A percentile compares a stretch with the other conserved stretches of the same genome.
phyloP scores from a whole-genome alignment of 495 filamentous ascomycete genomes.

The Halenospora varia region DNA sequence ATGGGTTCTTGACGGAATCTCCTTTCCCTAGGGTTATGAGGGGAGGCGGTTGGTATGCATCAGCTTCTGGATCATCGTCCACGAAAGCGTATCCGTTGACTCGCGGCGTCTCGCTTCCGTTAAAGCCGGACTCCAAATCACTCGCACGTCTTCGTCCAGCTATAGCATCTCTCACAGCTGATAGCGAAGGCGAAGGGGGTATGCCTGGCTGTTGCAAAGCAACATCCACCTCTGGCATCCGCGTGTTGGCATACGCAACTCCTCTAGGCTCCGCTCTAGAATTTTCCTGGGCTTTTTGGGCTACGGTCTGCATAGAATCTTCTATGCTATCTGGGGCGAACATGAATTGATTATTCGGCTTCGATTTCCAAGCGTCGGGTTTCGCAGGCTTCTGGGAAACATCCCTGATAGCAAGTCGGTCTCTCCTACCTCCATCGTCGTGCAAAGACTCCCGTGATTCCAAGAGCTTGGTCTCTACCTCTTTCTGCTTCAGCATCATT shows the following conservation, averaged over 20 bases:
- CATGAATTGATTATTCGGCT: slow-evolving; percentile 83
- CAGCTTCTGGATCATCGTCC: slow-evolving; percentile 63
- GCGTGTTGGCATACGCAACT: slow-evolving; percentile 82
- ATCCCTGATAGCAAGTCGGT: slow-evolving; percentile 53
- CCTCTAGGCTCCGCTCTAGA: slow-evolving; percentile 71
- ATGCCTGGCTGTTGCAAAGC: slow-evolving; percentile 30
- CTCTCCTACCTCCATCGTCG: slow-evolving; percentile 49
- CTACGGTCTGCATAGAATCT: slow-evolving; percentile 58
- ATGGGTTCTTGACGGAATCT: slow-evolving; percentile 71
- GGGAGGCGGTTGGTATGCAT: slow-evolving; percentile 15
- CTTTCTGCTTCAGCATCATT: slow-evolving; percentile 76
- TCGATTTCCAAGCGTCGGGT: slow-evolving; percentile 70
- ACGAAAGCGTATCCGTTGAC: slow-evolving; percentile 95
- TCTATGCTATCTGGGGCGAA: slow-evolving; percentile 75
- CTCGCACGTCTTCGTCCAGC: slow-evolving; percentile 62
- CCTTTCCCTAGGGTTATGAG: slow-evolving; percentile 47
- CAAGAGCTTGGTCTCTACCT: slow-evolving; percentile 59
- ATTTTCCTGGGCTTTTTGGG: slow-evolving; percentile 62
- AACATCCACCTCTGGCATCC: slow-evolving; percentile 46
- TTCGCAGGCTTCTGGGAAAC: slow-evolving; percentile 69
- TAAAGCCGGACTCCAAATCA: slow-evolving; percentile 61
- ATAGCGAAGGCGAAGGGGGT: slow-evolving; percentile 77
- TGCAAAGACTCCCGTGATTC: slow-evolving; percentile 38
- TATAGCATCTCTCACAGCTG: slow-evolving; percentile 82
- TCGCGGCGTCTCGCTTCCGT: slow-evolving; percentile 73